These are phyloP conservation scores for Closterium sp. DNA, from an alignment of 139 green algal genomes.

Conservation along the genomic window DNA sequence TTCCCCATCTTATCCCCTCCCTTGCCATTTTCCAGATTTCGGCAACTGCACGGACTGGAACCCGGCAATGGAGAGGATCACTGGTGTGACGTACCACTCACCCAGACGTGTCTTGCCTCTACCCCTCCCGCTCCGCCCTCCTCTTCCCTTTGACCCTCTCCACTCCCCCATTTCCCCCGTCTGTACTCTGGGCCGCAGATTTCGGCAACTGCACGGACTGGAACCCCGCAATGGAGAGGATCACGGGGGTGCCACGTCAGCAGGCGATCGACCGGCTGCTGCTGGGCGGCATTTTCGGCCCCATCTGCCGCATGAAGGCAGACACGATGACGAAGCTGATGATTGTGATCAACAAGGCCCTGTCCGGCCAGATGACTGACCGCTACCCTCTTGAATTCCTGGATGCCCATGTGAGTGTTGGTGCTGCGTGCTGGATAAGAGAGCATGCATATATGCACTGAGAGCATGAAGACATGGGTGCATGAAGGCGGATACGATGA, in stretches of 20 bases:
- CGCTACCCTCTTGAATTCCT: constrained; percentile 29
- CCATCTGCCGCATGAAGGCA: background rate
- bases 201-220: constrained; percentile 18
- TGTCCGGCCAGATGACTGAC: constrained; percentile 15
- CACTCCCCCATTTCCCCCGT: too few species aligned
- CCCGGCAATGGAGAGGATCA: constrained; percentile 7
- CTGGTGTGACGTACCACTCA: too few species aligned
- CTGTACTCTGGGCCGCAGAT: too few species aligned
- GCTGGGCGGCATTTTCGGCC: constrained; percentile 38
- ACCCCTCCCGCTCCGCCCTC: too few species aligned
- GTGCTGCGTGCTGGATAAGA: background rate
- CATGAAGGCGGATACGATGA: background rate
- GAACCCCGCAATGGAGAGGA: constrained; percentile 32
- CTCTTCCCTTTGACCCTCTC: too few species aligned
- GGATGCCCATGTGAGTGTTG: background rate
- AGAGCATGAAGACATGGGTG: background rate
- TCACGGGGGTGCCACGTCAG: constrained; percentile 7
- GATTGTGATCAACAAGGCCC: constrained; percentile 39
- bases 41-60: constrained; percentile 32
- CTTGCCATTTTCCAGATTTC: too few species aligned
- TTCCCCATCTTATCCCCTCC: too few species aligned
- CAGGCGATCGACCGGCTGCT: constrained; percentile 31
- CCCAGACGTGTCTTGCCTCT: too few species aligned
- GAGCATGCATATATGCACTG: too few species aligned
- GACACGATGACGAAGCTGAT: constrained; percentile 34